Evolutionary conservation across 345 rosid genomes (phyloP), one percentile per base, ranked within the genome.

Genomic region (Conringia planisiliqua): DNA sequence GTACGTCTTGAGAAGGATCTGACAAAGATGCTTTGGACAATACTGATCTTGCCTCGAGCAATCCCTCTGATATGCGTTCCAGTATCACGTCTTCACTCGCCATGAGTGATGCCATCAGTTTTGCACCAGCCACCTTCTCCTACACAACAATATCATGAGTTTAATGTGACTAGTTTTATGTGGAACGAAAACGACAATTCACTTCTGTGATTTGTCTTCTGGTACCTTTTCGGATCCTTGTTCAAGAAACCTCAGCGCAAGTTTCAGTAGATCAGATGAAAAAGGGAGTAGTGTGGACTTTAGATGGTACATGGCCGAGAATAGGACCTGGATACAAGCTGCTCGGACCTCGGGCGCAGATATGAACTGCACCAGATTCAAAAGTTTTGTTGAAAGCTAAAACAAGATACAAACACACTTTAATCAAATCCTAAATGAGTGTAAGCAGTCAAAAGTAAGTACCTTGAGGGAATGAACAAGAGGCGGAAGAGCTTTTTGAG

Each of bases 101-200:
- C 93, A 93, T 85, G 55, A 93, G 91, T 48, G 93, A 85, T 56
- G 93, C 85, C 85, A 88, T 80, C 52, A 93, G 90, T 85, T 91
- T 93, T 17, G 92, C 94, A 65, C 90, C 85, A 14, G 86, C 92
- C 79, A 93, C 77, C 80, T 82, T 89, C 83, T 93, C 97, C 98
- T 93, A 72, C 71, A 71, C 50, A 65, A 52, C 59, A 52, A 26
- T 52, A n/a, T 11, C 66, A 51, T 20, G 47, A 68, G 69, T 0
- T 33, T 50, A 2, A 32, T 30, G 40, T 36, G 43, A 43, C 65
- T 48, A 55, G 20, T 20, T 30, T 46, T 33, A 29, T 29, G 62
- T 35, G 44, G 44, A 46, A 7, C 16, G 26, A 64, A 9, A 44
- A 29, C 26, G 56, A 65, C 57, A 6, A 3, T 47, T 32, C 32